Percentiles rank a stretch among this genome's conserved stretches.
These are phyloP conservation scores for Symbiodinium pilosum DNA, from an alignment of 73 alveolate species.

Conservation along the genomic window DNA sequence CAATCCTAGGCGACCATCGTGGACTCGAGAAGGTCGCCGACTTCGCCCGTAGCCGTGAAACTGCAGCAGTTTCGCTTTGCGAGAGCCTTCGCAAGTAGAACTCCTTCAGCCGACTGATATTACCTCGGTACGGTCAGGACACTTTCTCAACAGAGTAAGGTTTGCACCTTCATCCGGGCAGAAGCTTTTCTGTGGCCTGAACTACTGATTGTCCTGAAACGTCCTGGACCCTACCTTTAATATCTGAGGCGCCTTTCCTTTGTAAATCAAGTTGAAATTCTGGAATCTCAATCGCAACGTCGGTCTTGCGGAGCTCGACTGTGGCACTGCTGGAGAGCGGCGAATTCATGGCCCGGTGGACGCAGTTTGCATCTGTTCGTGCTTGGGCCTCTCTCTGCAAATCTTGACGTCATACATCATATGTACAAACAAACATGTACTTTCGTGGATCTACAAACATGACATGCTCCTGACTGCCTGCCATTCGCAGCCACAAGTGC, in stretches of 20 bases:
- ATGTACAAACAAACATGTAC: neutral
- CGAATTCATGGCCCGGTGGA: slow-evolving; percentile 48
- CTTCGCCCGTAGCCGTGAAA: slow-evolving; percentile 73
- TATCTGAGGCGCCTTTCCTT: neutral
- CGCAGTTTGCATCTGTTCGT: neutral
- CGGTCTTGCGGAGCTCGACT: neutral
- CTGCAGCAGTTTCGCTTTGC: slow-evolving; percentile 64
- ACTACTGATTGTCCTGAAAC: too few species aligned
- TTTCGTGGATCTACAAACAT: too few species aligned
- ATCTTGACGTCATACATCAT: too few species aligned
- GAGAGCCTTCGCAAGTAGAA: slow-evolving; percentile 83
- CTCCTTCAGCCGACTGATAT: slow-evolving; percentile 75
- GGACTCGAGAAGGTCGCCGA: slow-evolving; percentile 46
- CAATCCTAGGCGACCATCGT: slow-evolving; percentile 55
- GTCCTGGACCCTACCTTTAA: too few species aligned
- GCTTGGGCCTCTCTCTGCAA: slow-evolving; percentile 15
- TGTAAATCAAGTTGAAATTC: neutral
- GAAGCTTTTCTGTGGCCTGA: too few species aligned
- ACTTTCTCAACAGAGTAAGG: too few species aligned
- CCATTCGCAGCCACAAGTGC: neutral
- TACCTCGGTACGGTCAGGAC: neutral
- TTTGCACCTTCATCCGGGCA: too few species aligned
- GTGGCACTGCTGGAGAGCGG: slow-evolving; percentile 66
- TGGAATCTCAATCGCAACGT: slow-evolving; percentile 38
- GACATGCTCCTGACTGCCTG: neutral